A percentile compares a stretch with the other conserved stretches of the same genome.
Conservation (phyloP, 352 stramenopile genomes). For the Globisporangium carolinianum region DNA sequence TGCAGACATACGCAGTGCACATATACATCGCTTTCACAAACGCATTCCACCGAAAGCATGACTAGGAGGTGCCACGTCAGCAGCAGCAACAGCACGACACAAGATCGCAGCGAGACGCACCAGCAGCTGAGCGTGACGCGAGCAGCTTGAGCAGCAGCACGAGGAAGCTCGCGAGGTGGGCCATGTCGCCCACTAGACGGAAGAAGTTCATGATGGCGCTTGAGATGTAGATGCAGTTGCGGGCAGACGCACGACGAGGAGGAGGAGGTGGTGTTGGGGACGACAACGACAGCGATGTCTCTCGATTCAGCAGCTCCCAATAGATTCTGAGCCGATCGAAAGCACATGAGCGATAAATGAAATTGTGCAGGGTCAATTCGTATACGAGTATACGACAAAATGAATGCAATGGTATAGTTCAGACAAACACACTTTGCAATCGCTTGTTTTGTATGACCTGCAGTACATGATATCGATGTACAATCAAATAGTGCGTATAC, state of each 20-base stretch:
- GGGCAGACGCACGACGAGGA: background rate
- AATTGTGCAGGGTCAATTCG: too few species aligned
- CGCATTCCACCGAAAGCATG: background rate
- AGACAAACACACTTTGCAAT: too few species aligned
- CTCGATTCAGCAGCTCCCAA: too few species aligned
- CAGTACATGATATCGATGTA: too few species aligned
- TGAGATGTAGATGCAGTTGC: background rate
- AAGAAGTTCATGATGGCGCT: constrained; percentile 91
- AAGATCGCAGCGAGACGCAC: constrained; percentile 20
- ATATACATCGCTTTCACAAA: background rate
- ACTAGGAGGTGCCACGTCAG: background rate
- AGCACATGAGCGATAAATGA: too few species aligned
- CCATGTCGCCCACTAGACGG: constrained; percentile 97
- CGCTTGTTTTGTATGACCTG: too few species aligned
- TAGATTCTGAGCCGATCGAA: too few species aligned
- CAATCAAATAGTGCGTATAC: too few species aligned
- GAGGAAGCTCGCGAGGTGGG: constrained; percentile 98
- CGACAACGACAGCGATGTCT: too few species aligned
- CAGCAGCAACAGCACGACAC: background rate
- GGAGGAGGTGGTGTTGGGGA: background rate
- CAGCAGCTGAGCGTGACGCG: constrained; percentile 69
- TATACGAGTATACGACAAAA: too few species aligned
- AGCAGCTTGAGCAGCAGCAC: constrained; percentile 97
- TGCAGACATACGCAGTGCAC: background rate
- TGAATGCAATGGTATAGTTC: too few species aligned